phyloP scores from a whole-genome alignment of 1,284 basidiomycete genomes.

The Thecaphora thlaspeos region DNA sequence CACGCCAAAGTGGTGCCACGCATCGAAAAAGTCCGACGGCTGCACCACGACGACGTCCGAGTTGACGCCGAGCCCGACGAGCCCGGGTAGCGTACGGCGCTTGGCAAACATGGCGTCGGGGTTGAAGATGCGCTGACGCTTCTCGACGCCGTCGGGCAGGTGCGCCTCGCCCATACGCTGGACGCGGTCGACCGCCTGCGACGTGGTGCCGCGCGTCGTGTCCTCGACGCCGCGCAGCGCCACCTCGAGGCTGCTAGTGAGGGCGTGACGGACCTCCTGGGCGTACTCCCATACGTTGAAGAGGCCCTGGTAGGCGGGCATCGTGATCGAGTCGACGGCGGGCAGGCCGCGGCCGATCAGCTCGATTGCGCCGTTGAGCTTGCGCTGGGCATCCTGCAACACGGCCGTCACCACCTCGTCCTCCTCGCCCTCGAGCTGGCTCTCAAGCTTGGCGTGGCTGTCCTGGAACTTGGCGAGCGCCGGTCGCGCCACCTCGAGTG shows the following conservation, averaged over 20 bases:
- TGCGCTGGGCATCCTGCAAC: slow-evolving; percentile 61
- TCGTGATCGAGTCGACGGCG: slow-evolving; percentile 52
- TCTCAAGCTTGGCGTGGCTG: slow-evolving; percentile 73
- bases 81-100: slow-evolving; percentile 60
- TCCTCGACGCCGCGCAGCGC: slow-evolving; percentile 81
- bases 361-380: slow-evolving; percentile 72
- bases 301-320: slow-evolving; percentile 82
- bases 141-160: slow-evolving; percentile 64
- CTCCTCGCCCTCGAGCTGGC: slow-evolving; percentile 75
- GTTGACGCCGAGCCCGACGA: slow-evolving; percentile 48
- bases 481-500: slow-evolving; percentile 73
- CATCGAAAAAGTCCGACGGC: slow-evolving; percentile 80
- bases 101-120: slow-evolving; percentile 89
- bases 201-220: slow-evolving; percentile 73
- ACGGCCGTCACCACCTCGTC: slow-evolving; percentile 69
- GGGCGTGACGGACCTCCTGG: slow-evolving; percentile 72
- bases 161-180: slow-evolving; percentile 72
- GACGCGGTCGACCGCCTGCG: slow-evolving; percentile 70
- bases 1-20: slow-evolving; percentile 65
- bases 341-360: slow-evolving; percentile 72
- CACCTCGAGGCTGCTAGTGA: slow-evolving; percentile 79
- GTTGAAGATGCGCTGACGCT: slow-evolving; percentile 72
- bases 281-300: slow-evolving; percentile 86
- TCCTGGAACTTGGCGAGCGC: slow-evolving; percentile 82
- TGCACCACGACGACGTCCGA: slow-evolving; percentile 56